These are phyloP conservation scores for Fusarium musae DNA, from an alignment of 2,329 filamentous ascomycete species.

Conservation along the genomic window DNA sequence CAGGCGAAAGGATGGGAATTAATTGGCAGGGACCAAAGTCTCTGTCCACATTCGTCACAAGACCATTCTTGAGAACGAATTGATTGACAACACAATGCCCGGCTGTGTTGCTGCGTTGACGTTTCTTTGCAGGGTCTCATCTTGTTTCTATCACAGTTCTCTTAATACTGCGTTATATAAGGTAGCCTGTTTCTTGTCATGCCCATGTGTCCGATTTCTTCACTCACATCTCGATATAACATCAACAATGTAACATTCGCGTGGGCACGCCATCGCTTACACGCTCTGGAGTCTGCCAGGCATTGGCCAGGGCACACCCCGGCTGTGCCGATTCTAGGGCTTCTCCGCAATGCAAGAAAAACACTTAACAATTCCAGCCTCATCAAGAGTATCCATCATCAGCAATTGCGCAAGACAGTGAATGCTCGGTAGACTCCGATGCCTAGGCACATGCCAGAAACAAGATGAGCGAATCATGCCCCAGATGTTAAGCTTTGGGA, in stretches of 20 bases:
- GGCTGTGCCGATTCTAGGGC: conserved; percentile 32
- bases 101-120: conserved; percentile 1
- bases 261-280: conserved; percentile 39
- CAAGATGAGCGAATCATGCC: conserved; percentile 25
- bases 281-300: conserved; percentile 10
- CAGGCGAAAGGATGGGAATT: conserved; percentile 17
- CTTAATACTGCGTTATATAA: not conserved
- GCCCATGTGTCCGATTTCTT: not conserved
- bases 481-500: conserved; percentile 35
- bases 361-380: conserved; percentile 24
- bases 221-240: conserved; percentile 2
- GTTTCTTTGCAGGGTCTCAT: conserved; percentile 5
- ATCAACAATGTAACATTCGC: conserved; percentile 24
- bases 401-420: conserved; percentile 17
- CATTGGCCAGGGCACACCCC: conserved; percentile 36
- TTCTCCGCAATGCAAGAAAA: conserved; percentile 34
- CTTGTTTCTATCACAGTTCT: not conserved
- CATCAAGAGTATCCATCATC: conserved; percentile 15
- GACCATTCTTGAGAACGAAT: conserved; percentile 2
- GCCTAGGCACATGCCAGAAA: conserved; percentile 18
- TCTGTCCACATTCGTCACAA: conserved; percentile 39
- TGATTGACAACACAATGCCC: conserved; percentile 2
- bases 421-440: conserved; percentile 33
- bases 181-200: not conserved
- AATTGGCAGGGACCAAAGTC: conserved; percentile 31